Base-by-base conservation (phyloP, 2,329 filamentous ascomycete genomes). In the Penicillium italicum region DNA sequence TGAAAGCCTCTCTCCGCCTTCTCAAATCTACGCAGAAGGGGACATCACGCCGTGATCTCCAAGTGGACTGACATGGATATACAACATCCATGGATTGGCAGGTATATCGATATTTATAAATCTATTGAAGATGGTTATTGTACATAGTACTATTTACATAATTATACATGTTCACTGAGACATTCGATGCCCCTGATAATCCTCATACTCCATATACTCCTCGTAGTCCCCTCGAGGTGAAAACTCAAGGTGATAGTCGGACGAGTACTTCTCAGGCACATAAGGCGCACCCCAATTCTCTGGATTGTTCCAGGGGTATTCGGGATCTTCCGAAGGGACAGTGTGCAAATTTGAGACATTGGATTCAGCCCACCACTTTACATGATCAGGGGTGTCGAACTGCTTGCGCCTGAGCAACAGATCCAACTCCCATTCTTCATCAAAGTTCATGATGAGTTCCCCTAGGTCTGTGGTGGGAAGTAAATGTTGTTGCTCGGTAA, bases 401-500 rank as follows among this genome's bases (percentile, higher is more conserved):
- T 54, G 38, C 34, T 52, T 45, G 31, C 55, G 47, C 20, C 48
- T 34, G 31, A 53, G 42, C 41, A 64, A 36, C 14, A 43, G 49
- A 34, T 67, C 65, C 28, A 67, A 49, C 37, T 66, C 61, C 46
- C 57, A 45, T 45, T 65, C 56, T 48, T 67, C 65, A 24, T 66
- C 62, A 41, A 66, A 67, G 1, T 24, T 49, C 30, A 30, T 20
- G 18, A 65, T 50, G 38, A 63, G 47, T 4, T 56, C 45, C 30
- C 57, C 42, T 10, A 65, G 38, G 30, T 18, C 5, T 9, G 30
- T 43, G 24, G 37, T 45, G 5, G 58, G 52, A 11, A 54, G 45
- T 16, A 58, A 18, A 24, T 28, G 26, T 7, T 40, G 24, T 33
- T 40, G 26, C 18, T 37, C 14, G 16, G 30, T 18, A n/a, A 7